These are phyloP conservation scores for Smittium mucronatum DNA, from an alignment of 371 early-diverging fungal species.

Conservation along the genomic window DNA sequence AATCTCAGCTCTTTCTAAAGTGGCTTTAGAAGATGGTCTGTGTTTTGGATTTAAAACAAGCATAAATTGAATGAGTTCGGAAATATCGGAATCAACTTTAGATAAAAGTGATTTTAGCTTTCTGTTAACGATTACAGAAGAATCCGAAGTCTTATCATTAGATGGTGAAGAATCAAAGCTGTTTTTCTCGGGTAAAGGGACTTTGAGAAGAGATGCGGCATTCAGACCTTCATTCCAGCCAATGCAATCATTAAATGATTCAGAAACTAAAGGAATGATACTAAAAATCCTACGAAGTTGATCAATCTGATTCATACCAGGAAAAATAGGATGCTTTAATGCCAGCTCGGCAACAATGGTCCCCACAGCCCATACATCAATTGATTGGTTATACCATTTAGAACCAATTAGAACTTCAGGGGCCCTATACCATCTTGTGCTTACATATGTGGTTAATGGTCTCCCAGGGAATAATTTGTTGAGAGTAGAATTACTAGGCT, in stretches of 20 bases:
- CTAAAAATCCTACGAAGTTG: constrained; percentile 63
- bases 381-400: constrained; percentile 72
- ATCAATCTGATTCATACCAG: constrained; percentile 82
- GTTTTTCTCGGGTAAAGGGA: background rate
- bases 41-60: constrained; percentile 78
- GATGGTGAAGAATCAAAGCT: background rate
- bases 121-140: constrained; percentile 30
- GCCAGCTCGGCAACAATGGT: constrained; percentile 82
- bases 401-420: constrained; percentile 90
- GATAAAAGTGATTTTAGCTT: constrained; percentile 45
- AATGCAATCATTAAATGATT: too few relatives aligned
- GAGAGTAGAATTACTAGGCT: constrained; percentile 12
- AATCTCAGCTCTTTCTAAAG: background rate
- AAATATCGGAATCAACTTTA: constrained; percentile 43
- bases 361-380: constrained; percentile 98
- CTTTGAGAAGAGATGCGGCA: background rate
- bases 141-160: background rate
- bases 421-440: constrained; percentile 96
- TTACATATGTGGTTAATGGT: constrained; percentile 83
- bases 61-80: constrained; percentile 61
- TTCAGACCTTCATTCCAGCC: constrained; percentile 6
- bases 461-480: constrained; percentile 25
- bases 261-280: constrained; percentile 28
- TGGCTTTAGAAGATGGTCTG: constrained; percentile 33
- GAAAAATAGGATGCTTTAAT: constrained; percentile 75